phyloP scores from a whole-genome alignment of 31 red algal genomes.

The Asparagopsis taxiformis region DNA sequence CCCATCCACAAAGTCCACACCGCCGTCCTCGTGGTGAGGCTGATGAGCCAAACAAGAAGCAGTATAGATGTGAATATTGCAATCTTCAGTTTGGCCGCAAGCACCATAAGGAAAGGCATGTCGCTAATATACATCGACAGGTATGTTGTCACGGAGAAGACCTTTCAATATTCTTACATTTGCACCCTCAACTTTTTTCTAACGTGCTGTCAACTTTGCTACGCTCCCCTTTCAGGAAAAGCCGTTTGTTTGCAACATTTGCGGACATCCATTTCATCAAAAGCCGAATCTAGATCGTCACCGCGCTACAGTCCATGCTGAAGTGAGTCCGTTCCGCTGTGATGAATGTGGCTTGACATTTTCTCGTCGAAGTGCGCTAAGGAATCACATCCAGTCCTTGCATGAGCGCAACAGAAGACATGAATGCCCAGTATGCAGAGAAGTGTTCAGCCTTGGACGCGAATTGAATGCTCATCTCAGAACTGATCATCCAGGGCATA shows the following conservation, averaged over 20 bases:
- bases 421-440: conserved; percentile 48
- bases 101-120: conserved; percentile 81
- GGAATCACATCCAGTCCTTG: conserved; percentile 32
- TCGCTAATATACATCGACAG: conserved; percentile 72
- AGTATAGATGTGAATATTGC: conserved; percentile 73
- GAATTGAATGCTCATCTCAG: neutral
- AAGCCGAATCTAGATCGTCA: conserved; percentile 81
- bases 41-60: conserved; percentile 26
- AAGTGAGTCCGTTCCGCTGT: conserved; percentile 62
- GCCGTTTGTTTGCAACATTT: conserved; percentile 67
- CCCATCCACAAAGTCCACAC: conserved; percentile 15
- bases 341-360: conserved; percentile 66
- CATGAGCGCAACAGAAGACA: conserved; percentile 34
- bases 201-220: too few relatives aligned
- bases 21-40: conserved; percentile 42
- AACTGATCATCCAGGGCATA: conserved; percentile 39
- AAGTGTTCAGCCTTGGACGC: conserved; percentile 13
- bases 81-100: conserved; percentile 64
- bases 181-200: neutral
- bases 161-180: too few relatives aligned
- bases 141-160: conserved; percentile 52
- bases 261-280: conserved; percentile 72
- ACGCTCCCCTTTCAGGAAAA: conserved; percentile 50
- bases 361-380: conserved; percentile 46
- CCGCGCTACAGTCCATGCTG: conserved; percentile 65